phyloP scores from a whole-genome alignment of 371 early-diverging fungal species.

The Rhizomucor miehei region DNA sequence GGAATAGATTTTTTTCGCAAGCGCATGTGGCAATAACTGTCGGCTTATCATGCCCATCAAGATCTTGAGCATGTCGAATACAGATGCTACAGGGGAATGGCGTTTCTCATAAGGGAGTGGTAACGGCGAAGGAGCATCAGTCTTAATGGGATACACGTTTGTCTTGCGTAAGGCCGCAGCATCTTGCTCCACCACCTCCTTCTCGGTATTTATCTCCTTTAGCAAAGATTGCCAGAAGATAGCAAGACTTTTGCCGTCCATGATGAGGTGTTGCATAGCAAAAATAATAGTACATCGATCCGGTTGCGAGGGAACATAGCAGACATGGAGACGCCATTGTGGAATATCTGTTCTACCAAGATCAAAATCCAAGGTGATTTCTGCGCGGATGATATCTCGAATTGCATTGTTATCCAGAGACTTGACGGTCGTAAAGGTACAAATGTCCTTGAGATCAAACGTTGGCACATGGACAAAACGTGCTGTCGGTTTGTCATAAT shows the following conservation, averaged over 20 bases:
- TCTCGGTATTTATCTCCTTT: constrained; percentile 9
- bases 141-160: too few relatives aligned
- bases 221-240: constrained; percentile 29
- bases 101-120: constrained; percentile 22
- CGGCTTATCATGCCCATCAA: constrained; percentile 3
- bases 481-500: constrained; percentile 11
- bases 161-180: too few relatives aligned
- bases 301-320: constrained; percentile 6
- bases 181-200: neutral
- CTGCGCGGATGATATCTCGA: constrained; percentile 10
- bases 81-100: constrained; percentile 12
- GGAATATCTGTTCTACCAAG: constrained; percentile 16
- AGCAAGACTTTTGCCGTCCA: constrained; percentile 33
- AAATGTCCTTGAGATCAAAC: constrained; percentile 19
- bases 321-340: constrained; percentile 32
- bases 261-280: constrained; percentile 27
- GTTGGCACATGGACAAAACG: constrained; percentile 21
- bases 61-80: constrained; percentile 15
- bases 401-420: neutral
- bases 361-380: constrained; percentile 24
- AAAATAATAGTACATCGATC: constrained; percentile 14
- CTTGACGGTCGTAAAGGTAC: too few relatives aligned
- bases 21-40: constrained; percentile 14
- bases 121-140: constrained; percentile 1
- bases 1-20: neutral